phyloP scores from a whole-genome alignment of 257 asterid genomes.

The Eucommia ulmoides region DNA sequence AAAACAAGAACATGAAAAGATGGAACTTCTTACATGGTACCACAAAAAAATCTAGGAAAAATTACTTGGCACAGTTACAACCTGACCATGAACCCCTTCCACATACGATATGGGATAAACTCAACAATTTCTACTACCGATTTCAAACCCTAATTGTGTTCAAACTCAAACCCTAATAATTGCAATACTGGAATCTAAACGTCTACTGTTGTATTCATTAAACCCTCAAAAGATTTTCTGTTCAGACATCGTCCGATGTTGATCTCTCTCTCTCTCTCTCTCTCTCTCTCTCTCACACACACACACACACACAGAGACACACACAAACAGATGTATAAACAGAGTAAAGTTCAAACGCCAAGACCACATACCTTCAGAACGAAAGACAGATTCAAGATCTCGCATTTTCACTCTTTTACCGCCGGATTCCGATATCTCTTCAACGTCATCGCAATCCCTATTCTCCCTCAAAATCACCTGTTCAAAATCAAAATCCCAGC shows the following conservation, averaged over 20 bases:
- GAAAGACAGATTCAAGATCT: conserved; percentile 26
- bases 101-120: too few species aligned
- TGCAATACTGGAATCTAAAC: neutral
- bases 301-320: too few species aligned
- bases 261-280: too few species aligned
- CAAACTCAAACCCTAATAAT: too few species aligned
- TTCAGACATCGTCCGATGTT: neutral
- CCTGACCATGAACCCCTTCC: too few species aligned
- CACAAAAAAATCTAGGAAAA: neutral
- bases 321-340: neutral
- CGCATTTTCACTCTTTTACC: conserved; percentile 23
- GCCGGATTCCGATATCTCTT: conserved; percentile 17
- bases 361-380: conserved; percentile 18
- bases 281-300: too few species aligned
- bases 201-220: neutral
- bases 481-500: neutral
- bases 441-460: conserved; percentile 16
- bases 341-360: neutral
- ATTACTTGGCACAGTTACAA: neutral
- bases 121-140: too few species aligned
- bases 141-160: too few species aligned
- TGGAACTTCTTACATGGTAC: neutral
- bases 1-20: neutral
- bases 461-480: conserved; percentile 26
- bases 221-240: neutral